A percentile compares a stretch with the other conserved stretches of the same genome.
Evolutionary conservation across 2,329 filamentous ascomycete species (phyloP).

Genomic region (Xylaria sp.): DNA sequence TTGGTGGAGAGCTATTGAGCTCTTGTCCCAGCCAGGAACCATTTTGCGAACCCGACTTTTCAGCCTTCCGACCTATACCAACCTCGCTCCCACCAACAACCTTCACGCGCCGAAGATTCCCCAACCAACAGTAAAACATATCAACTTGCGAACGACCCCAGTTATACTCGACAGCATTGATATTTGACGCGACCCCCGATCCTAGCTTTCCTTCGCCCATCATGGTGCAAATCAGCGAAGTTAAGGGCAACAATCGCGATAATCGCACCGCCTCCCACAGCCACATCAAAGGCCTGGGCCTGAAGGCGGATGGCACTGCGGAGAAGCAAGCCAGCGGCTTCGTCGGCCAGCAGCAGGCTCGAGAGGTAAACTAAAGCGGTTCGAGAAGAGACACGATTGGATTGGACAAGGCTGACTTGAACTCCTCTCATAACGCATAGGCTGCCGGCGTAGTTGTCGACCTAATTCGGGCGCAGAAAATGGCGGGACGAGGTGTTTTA

Average conservation of each 20-base stretch:
- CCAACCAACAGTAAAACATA: constrained; percentile 2
- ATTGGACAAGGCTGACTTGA: constrained; percentile 36
- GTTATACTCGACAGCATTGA: neutral
- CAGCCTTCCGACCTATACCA: constrained; percentile 23
- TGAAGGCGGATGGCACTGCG: constrained; percentile 86
- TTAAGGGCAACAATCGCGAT: constrained; percentile 93
- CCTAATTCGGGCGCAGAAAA: constrained; percentile 94
- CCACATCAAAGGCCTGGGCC: constrained; percentile 94
- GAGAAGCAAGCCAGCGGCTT: constrained; percentile 85
- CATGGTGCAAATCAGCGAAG: constrained; percentile 93
- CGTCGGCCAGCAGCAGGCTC: constrained; percentile 85
- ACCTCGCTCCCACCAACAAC: constrained; percentile 16
- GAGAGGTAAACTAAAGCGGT: constrained; percentile 72
- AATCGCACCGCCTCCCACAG: constrained; percentile 97
- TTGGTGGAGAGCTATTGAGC: constrained; percentile 47
- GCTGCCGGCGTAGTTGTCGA: constrained; percentile 97
- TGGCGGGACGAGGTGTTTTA: constrained; percentile 93
- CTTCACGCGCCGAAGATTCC: constrained; percentile 11
- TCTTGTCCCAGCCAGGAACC: constrained; percentile 36
- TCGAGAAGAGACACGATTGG: neutral
- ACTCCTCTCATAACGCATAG: constrained; percentile 55
- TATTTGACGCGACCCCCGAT: constrained; percentile 2
- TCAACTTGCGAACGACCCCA: neutral
- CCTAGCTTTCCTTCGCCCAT: constrained; percentile 49
- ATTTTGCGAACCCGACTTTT: constrained; percentile 36